phyloP scores from a whole-genome alignment of 2,329 filamentous ascomycete species.

The Cladophialophora bantiana region DNA sequence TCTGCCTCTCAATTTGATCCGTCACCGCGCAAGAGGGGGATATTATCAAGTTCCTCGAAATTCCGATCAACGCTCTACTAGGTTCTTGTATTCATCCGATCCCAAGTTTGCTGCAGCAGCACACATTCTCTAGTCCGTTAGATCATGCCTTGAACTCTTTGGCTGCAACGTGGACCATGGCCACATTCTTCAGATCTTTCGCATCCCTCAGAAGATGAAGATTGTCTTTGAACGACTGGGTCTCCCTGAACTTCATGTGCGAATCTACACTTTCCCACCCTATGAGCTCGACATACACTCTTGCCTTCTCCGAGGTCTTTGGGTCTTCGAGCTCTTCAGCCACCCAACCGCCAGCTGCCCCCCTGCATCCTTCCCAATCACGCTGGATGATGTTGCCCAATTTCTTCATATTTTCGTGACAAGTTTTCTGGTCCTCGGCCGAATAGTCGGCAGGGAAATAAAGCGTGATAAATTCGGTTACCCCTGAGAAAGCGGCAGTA shows the following conservation, averaged over 20 bases:
- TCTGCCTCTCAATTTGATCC: background rate
- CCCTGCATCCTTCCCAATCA: slow-evolving; percentile 36
- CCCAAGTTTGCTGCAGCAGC: no score
- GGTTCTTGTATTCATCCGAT: no score
- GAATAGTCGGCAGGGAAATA: slow-evolving; percentile 39
- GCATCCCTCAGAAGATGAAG: slow-evolving; percentile 37
- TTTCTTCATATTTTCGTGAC: slow-evolving; percentile 33
- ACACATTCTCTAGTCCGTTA: background rate
- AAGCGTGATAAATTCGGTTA: slow-evolving; percentile 39
- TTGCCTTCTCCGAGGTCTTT: slow-evolving; percentile 43
- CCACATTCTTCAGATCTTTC: slow-evolving; percentile 39
- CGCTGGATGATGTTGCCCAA: slow-evolving; percentile 29
- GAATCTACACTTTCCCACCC: slow-evolving; percentile 51
- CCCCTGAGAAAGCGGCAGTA: slow-evolving; percentile 32
- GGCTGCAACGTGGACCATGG: slow-evolving; percentile 37
- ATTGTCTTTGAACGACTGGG: slow-evolving; percentile 47
- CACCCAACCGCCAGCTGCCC: slow-evolving; percentile 40
- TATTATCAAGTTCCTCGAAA: no score
- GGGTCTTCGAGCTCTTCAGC: slow-evolving; percentile 43
- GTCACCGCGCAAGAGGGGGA: no score
- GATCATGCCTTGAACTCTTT: slow-evolving; percentile 22
- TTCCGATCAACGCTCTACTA: no score
- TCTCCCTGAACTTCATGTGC: slow-evolving; percentile 49
- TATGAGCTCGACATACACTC: slow-evolving; percentile 43
- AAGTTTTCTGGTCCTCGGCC: slow-evolving; percentile 34